These are phyloP conservation scores for Pulveroboletus sp. DNA, from an alignment of 768 basidiomycete genomes.

Conservation along the genomic window DNA sequence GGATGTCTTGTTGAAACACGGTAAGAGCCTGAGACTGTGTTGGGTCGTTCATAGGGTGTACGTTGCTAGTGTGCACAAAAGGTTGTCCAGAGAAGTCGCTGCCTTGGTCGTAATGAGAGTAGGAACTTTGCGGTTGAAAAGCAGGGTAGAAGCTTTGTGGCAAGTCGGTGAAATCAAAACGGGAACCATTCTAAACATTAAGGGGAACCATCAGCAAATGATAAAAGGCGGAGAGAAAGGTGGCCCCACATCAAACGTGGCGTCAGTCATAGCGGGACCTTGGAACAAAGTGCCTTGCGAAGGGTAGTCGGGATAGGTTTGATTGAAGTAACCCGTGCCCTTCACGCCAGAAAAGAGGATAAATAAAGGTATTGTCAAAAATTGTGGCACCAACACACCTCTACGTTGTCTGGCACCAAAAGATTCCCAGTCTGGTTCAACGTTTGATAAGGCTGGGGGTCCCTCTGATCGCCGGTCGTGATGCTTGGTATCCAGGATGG, in stretches of 20 bases:
- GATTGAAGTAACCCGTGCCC: slow-evolving; percentile 2
- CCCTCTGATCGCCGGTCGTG: not conserved
- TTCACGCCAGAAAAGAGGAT: slow-evolving; percentile 2
- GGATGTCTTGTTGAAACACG: not conserved
- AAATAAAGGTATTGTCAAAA: not conserved
- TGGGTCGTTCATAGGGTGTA: not conserved
- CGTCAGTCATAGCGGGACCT: not conserved
- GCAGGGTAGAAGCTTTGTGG: not conserved
- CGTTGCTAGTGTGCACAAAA: not conserved
- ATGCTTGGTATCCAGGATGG: slow-evolving; percentile 5
- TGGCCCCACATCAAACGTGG: slow-evolving; percentile 10
- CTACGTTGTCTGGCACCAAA: not conserved
- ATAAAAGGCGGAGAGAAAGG: not conserved
- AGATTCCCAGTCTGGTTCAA: not conserved
- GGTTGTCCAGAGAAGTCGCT: not conserved
- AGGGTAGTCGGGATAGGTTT: not conserved
- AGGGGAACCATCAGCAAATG: not conserved
- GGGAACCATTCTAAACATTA: slow-evolving; percentile 6
- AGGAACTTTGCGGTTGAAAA: not conserved
- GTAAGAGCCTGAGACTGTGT: not conserved
- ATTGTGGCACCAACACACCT: slow-evolving; percentile 12
- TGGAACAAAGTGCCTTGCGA: not conserved
- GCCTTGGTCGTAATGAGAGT: not conserved
- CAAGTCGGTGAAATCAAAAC: not conserved
- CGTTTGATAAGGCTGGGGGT: slow-evolving; percentile 4